phyloP scores from a whole-genome alignment of 805 yeast species.

The Maudiozyma turicensis region DNA sequence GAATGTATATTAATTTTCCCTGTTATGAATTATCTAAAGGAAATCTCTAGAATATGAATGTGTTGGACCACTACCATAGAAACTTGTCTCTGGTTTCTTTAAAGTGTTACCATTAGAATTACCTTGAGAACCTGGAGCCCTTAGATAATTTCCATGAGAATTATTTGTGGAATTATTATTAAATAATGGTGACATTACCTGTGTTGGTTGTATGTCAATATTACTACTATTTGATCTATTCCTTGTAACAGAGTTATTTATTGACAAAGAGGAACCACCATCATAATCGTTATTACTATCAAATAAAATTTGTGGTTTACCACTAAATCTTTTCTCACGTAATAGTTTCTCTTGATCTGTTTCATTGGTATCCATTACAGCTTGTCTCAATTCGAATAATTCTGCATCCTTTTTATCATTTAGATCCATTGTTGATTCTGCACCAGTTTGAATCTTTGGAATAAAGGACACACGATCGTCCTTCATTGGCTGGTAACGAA shows the following conservation, averaged over 20 bases:
- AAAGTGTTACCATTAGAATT: conserved; percentile 11
- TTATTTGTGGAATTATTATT: conserved; percentile 7
- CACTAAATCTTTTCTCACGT: conserved; percentile 17
- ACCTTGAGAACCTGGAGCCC: conserved; percentile 5
- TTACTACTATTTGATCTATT: neutral
- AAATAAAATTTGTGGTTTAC: conserved; percentile 3
- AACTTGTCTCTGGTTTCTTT: conserved; percentile 26
- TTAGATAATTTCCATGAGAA: conserved; percentile 7
- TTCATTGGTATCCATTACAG: conserved; percentile 30
- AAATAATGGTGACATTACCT: conserved; percentile 24
- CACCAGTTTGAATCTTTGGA: conserved; percentile 45
- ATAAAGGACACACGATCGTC: conserved; percentile 96
- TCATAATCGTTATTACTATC: conserved; percentile 1
- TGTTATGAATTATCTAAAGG: neutral
- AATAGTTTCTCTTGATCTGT: conserved; percentile 21
- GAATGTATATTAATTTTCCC: too few species aligned
- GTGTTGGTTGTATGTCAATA: conserved; percentile 13
- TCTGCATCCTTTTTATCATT: conserved; percentile 24
- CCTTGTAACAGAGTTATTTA: neutral
- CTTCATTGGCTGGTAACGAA: conserved; percentile 89
- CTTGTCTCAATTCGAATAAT: conserved; percentile 28
- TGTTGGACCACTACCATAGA: conserved; percentile 12
- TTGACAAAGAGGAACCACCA: neutral
- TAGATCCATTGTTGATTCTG: conserved; percentile 14
- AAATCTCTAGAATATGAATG: conserved; percentile 12